These are phyloP conservation scores for Bifiguratus adelaidae DNA, from an alignment of 192 early-diverging fungal species.

Conservation along the genomic window DNA sequence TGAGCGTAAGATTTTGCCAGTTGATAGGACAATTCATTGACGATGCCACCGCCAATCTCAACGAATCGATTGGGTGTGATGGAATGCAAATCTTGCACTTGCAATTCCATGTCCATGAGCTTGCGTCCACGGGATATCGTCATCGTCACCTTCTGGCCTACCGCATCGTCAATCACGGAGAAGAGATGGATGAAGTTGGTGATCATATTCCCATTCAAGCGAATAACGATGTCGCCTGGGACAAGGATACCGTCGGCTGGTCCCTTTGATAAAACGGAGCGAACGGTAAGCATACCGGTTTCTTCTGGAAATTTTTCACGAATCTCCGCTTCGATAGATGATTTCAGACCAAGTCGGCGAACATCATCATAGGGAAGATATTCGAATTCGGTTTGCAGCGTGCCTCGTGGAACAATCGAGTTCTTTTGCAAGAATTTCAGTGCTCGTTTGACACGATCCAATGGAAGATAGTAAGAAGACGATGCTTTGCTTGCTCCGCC, in stretches of 20 bases:
- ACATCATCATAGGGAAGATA: slow-evolving; percentile 63
- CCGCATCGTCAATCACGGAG: slow-evolving; percentile 46
- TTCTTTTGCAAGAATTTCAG: slow-evolving; percentile 45
- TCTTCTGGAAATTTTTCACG: slow-evolving; percentile 49
- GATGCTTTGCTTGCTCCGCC: slow-evolving; percentile 60
- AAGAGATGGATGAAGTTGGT: slow-evolving; percentile 65
- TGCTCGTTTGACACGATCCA: slow-evolving; percentile 62
- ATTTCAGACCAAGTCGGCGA: slow-evolving; percentile 56
- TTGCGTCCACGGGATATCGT: slow-evolving; percentile 48
- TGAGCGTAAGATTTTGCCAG: slow-evolving; percentile 60
- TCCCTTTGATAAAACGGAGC: slow-evolving; percentile 52
- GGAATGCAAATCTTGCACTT: slow-evolving; percentile 60
- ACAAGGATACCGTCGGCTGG: slow-evolving; percentile 49
- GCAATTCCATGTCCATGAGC: slow-evolving; percentile 25
- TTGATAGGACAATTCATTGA: slow-evolving; percentile 67
- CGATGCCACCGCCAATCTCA: slow-evolving; percentile 74
- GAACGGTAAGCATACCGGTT: slow-evolving; percentile 61
- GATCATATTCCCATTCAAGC: slow-evolving; percentile 48
- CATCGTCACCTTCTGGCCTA: slow-evolving; percentile 35
- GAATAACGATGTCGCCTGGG: slow-evolving; percentile 64
- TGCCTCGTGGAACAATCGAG: slow-evolving; percentile 53
- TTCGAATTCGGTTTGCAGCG: slow-evolving; percentile 62
- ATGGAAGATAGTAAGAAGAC: slow-evolving; percentile 64
- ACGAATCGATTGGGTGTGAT: slow-evolving; percentile 80
- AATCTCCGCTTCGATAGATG: slow-evolving; percentile 50